These are phyloP conservation scores for Penicillium italicum DNA, from an alignment of 2,329 filamentous ascomycete genomes.

Conservation along the genomic window DNA sequence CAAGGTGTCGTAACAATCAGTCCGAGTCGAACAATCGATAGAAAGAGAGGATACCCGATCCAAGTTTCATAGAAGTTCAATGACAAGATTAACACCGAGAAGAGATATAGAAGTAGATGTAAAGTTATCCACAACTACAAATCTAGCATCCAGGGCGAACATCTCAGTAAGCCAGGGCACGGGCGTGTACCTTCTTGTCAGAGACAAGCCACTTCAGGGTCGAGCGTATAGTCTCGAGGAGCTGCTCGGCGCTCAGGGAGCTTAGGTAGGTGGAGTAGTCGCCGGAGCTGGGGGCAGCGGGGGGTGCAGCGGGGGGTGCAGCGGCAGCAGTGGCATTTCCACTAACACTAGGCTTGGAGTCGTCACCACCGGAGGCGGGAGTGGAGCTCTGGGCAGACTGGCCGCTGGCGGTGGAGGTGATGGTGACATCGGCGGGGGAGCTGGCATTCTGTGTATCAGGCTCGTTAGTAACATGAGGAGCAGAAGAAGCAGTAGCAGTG, in stretches of 20 bases:
- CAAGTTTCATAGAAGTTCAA: constrained; percentile 1
- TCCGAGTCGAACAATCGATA: constrained; percentile 2
- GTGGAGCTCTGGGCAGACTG: constrained; percentile 23
- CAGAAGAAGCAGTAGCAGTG: constrained; percentile 17
- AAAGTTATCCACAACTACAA: not conserved
- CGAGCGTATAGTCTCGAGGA: constrained; percentile 28
- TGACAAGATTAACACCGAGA: not conserved
- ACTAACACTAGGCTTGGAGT: constrained; percentile 3
- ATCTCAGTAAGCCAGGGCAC: constrained; percentile 27
- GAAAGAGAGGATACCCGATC: constrained; percentile 12
- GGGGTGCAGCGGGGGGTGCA: not conserved
- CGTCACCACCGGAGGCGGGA: constrained; percentile 12
- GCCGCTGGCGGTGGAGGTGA: constrained; percentile 22
- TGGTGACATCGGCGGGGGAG: constrained; percentile 17
- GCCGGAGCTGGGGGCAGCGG: constrained; percentile 10
- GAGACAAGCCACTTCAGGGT: constrained; percentile 34
- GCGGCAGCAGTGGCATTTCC: not conserved
- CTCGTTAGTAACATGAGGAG: constrained; percentile 22
- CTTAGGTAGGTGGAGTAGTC: constrained; percentile 29
- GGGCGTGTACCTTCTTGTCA: constrained; percentile 31
- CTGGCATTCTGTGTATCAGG: constrained; percentile 24
- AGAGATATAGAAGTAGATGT: not conserved
- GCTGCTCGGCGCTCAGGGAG: constrained; percentile 31
- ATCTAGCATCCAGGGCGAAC: not conserved
- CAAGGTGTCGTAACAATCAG: constrained; percentile 13